Percentiles rank a stretch among this genome's conserved stretches.
Conservation (phyloP, 441 rosid genomes). For the Biscutella laevigata region DNA sequence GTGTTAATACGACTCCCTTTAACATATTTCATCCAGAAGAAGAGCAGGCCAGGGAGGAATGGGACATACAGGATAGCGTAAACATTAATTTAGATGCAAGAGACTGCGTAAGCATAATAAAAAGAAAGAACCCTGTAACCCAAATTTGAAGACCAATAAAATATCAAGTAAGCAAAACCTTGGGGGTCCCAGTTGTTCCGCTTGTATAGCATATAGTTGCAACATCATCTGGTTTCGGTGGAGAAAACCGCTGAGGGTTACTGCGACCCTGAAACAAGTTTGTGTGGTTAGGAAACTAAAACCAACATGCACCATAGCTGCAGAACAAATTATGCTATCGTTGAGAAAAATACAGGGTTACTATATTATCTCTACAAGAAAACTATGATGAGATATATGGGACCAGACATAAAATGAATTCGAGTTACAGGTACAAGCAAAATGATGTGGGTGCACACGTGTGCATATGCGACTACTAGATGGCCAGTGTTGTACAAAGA, state of each 20-base stretch:
- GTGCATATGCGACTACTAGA: slow-evolving; percentile 10
- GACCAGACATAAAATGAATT: not conserved
- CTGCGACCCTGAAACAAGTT: slow-evolving; percentile 69
- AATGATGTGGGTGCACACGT: not conserved
- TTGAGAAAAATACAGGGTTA: not conserved
- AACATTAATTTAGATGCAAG: slow-evolving; percentile 21
- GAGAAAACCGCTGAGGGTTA: slow-evolving; percentile 65
- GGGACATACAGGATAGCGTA: slow-evolving; percentile 2
- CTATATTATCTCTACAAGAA: not conserved
- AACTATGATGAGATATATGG: not conserved
- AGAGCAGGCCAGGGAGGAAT: slow-evolving; percentile 14
- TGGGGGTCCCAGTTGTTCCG: slow-evolving; percentile 98
- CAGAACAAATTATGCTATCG: slow-evolving; percentile 1
- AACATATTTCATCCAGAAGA: slow-evolving; percentile 23
- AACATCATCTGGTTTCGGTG: slow-evolving; percentile 80
- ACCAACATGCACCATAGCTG: slow-evolving; percentile 4
- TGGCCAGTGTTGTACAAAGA: not conserved
- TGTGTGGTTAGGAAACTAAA: slow-evolving; percentile 25
- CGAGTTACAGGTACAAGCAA: not conserved
- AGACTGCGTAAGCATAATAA: slow-evolving; percentile 4
- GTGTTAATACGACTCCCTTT: slow-evolving; percentile 87
- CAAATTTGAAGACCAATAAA: not conserved
- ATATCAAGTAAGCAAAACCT: slow-evolving; percentile 43
- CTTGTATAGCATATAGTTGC: slow-evolving; percentile 98
- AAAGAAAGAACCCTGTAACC: not conserved